Evolutionary conservation across 768 basidiomycete species (phyloP), one percentile per base, ranked within the genome.

Genomic region (Rhizopogon vesiculosus): DNA sequence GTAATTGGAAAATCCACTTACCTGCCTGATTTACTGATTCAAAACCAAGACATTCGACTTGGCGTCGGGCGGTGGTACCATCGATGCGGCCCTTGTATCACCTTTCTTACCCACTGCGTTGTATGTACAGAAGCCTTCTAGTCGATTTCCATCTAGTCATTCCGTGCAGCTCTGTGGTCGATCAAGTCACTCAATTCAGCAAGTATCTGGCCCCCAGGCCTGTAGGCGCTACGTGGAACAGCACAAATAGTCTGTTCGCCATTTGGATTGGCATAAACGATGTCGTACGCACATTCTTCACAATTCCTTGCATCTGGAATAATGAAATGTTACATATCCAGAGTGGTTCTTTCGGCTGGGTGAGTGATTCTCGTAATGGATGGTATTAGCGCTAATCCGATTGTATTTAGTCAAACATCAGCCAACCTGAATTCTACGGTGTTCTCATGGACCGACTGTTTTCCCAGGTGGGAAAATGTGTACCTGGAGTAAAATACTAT

Each of bases 251-350:
- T 51, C 61, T 88, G 45, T 87, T 89, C 67, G 80, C 80, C 0
- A 67, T 87, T n/a, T 88, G 78, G 77, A 86, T 89, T 55, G 86
- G 87, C 1, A 83, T 88, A 59, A 88, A 88, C 61, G 86, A 87
- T 61, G 77, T 87, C 33, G 83, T 56, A 54, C 12, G 55, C 10
- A 56, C 28, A 1, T 54, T 48, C 31, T 18, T 13, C 16, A 18
- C 8, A 25, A 33, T 22, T 25, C 7, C 2, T 12, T 8, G 10
- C 15, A 28, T 41, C 29, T 25, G 13, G 3, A 29, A 42, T 29
- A 22, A 18, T 33, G 22, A 35, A 55, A 55, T 3, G 6, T 13
- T 35, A 31, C 5, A 50, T 28, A 38, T 43, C 18, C 29, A 40
- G 28, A 55, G 61, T 29, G 56, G 28, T 40, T 62, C 55, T 7